Conservation (phyloP, 2,329 filamentous ascomycete species). For the Pseudopyrenochaeta lycopersici region DNA sequence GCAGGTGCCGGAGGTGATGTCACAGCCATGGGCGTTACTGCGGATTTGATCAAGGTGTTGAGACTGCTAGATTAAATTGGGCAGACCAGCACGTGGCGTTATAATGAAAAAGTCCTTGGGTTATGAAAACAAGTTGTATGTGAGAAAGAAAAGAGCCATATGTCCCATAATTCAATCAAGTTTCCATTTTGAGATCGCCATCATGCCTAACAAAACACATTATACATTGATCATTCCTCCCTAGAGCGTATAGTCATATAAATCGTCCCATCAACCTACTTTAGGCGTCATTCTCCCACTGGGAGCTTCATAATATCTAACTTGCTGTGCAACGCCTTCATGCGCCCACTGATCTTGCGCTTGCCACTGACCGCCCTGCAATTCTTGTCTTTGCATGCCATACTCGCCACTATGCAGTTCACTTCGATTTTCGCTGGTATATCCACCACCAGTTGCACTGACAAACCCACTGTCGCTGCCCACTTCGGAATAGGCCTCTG, state of each 20-base stretch:
- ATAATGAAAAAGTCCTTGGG: not conserved
- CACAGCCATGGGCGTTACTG: constrained; percentile 97
- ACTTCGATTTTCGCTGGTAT: not conserved
- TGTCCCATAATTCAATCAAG: no score
- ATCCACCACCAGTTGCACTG: not conserved
- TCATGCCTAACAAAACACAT: no score
- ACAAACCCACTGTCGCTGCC: constrained; percentile 5
- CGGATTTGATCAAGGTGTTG: constrained; percentile 89
- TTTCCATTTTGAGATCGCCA: no score
- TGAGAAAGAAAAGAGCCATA: no score
- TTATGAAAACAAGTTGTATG: no score
- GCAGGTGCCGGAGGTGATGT: constrained; percentile 94
- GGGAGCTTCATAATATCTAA: constrained; percentile 12
- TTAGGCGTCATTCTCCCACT: constrained; percentile 8
- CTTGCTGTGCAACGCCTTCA: constrained; percentile 1
- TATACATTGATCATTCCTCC: no score
- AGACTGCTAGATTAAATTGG: constrained; percentile 67
- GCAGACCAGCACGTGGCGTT: not conserved
- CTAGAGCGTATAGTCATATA: no score
- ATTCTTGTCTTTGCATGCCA: constrained; percentile 7
- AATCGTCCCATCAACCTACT: not conserved
- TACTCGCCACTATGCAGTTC: constrained; percentile 10
- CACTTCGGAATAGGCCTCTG: constrained; percentile 9
- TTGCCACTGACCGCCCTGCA: constrained; percentile 5
- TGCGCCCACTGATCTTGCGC: not conserved